Evolutionary conservation across 192 early-diverging fungal genomes (phyloP), one percentile per base, ranked within the genome.

Genomic region (Coemansia sp.): DNA sequence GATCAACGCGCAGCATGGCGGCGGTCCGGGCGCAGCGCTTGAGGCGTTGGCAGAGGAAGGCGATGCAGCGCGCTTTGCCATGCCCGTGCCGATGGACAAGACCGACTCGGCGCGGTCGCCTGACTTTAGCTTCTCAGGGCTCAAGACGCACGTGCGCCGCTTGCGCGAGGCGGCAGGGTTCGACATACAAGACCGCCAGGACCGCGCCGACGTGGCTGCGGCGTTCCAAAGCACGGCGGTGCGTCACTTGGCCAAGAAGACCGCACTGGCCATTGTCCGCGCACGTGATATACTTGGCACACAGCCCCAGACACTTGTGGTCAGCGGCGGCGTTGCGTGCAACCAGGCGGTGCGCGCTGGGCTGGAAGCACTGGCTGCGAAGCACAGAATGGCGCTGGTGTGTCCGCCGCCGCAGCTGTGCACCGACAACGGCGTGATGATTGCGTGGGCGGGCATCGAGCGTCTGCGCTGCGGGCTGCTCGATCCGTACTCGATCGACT

Each of bases 371-470:
- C 55, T 85, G 31, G 87, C 86, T 4, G 28, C 19, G 2, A 22
- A 28, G n/a, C 67, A 82, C 42, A 44, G 68, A 37, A 44, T 90
- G 15, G 78, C 68, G 59, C 75, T 90, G n/a, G 81, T 87, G 28
- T 90, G 86, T 52, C 91, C 91, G 34, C 88, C 89, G n/a, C 89
- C 91, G 11, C 70, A 84, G 5, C 70, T 90, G 56, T 93, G 91
- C 64, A 88, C 91, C 4, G 91, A 93, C 68, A 93, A 93, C 72
- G 91, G 87, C 34, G 89, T 87, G 23, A 93, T 93, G 91, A 85
- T 93, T 73, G 91, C 91, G 2, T 93, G 91, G 91, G 81, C 89
- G 6, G 91, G 91, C n/a, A 22, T 91, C 7, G 91, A 93, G 70
- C 75, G 91, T 17, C 82, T 86, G 59, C 78, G 81, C 52, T 62